A percentile compares a stretch with the other conserved stretches of the same genome.
phyloP scores from a whole-genome alignment of 2,329 filamentous ascomycete species.

The Cercospora janseana region DNA sequence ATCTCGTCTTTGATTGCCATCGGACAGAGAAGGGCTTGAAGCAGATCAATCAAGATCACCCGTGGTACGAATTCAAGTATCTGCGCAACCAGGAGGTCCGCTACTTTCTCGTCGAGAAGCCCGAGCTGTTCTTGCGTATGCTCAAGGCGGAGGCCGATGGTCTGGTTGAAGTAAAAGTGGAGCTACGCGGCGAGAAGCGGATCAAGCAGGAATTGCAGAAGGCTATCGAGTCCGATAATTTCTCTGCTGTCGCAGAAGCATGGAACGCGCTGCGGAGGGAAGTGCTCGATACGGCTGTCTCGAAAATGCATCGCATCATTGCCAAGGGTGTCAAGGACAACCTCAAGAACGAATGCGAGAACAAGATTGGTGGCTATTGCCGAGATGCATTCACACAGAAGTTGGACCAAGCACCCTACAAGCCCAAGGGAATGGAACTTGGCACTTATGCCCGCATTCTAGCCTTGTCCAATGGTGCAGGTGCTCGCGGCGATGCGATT shows the following conservation, averaged over 20 bases:
- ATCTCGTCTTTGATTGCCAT: conserved; percentile 79
- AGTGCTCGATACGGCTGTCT: conserved; percentile 75
- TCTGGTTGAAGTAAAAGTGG: conserved; percentile 78
- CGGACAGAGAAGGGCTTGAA: conserved; percentile 92
- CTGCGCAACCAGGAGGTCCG: conserved; percentile 73
- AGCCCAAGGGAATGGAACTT: conserved; percentile 86
- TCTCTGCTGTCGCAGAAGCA: conserved; percentile 87
- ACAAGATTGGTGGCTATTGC: conserved; percentile 81
- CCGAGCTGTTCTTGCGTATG: conserved; percentile 94
- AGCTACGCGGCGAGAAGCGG: conserved; percentile 70
- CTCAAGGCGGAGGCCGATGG: conserved; percentile 94
- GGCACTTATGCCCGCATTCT: conserved; percentile 86
- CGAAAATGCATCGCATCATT: conserved; percentile 79
- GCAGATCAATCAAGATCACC: conserved; percentile 90
- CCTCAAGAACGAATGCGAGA: conserved; percentile 88
- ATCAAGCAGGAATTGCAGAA: conserved; percentile 75
- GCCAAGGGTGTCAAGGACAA: conserved; percentile 93
- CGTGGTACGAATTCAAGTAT: conserved; percentile 98
- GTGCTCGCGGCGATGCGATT: conserved; percentile 74
- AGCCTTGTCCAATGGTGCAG: conserved; percentile 80
- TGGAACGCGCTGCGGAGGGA: conserved; percentile 90
- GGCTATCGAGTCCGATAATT: conserved; percentile 91
- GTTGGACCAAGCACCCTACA: conserved; percentile 93
- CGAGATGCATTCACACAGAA: conserved; percentile 85
- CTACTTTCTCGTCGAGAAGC: conserved; percentile 73